Percentiles rank a stretch among this genome's conserved stretches.
These are phyloP conservation scores for Dichomitus squalens DNA, from an alignment of 1,284 basidiomycete species.

Conservation along the genomic window DNA sequence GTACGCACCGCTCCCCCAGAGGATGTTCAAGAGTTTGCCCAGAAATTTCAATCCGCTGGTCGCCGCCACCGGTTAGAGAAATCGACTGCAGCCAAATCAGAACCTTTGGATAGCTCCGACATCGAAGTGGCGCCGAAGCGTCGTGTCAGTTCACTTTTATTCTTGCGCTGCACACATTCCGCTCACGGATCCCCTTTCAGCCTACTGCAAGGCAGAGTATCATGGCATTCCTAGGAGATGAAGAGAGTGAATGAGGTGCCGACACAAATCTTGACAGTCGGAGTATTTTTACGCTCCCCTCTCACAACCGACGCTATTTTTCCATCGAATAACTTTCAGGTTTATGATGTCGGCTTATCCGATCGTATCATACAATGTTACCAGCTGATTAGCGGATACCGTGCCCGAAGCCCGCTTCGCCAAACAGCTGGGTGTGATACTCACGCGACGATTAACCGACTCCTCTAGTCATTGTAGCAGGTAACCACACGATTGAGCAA, in stretches of 20 bases:
- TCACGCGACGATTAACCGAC: no score
- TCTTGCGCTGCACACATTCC: background rate
- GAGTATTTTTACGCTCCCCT: background rate
- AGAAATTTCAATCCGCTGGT: conserved; percentile 32
- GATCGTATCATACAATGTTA: no score
- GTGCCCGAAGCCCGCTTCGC: no score
- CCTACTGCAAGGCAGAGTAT: conserved; percentile 61
- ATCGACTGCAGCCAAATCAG: conserved; percentile 21
- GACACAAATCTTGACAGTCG: background rate
- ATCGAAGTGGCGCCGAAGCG: conserved; percentile 35
- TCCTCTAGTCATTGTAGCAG: no score
- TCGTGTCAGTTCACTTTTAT: conserved; percentile 30
- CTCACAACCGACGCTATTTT: background rate
- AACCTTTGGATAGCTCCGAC: conserved; percentile 38
- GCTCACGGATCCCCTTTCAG: conserved; percentile 20
- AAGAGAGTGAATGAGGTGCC: conserved; percentile 36
- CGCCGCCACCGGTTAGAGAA: conserved; percentile 20
- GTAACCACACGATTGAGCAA: no score
- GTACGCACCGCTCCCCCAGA: conserved; percentile 38
- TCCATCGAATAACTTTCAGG: no score
- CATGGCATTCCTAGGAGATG: conserved; percentile 68
- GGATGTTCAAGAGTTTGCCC: conserved; percentile 65
- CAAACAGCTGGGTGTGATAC: no score
- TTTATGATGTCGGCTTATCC: no score
- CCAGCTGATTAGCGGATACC: no score